A percentile compares a stretch with the other conserved stretches of the same genome.
These are phyloP conservation scores for Phytophthora parvispora DNA, from an alignment of 352 stramenopile genomes.

Conservation along the genomic window DNA sequence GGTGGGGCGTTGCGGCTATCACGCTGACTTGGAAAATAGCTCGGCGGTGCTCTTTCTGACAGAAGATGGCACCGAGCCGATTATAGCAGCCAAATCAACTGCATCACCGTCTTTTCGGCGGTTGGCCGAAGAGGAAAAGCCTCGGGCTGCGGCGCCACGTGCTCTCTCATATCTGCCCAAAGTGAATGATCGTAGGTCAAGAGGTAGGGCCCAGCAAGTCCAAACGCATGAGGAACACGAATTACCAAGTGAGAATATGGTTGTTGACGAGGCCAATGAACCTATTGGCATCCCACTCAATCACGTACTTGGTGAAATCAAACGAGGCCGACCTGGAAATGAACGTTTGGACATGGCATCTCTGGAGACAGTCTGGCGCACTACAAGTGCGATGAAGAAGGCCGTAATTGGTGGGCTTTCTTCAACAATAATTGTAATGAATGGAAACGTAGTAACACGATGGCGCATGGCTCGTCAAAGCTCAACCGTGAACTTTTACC, in stretches of 20 bases:
- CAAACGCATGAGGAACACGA: not conserved
- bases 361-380: constrained; percentile 25
- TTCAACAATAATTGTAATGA: not conserved
- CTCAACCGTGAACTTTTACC: constrained; percentile 17
- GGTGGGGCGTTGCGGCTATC: constrained; percentile 41
- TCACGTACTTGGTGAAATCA: constrained; percentile 24
- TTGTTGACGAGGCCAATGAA: constrained; percentile 1
- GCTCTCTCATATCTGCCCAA: constrained; percentile 8
- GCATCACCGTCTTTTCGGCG: constrained; percentile 14
- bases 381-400: constrained; percentile 11
- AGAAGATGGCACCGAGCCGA: constrained; percentile 28
- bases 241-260: not conserved
- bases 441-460: constrained; percentile 10
- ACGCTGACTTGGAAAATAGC: constrained; percentile 32
- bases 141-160: not conserved
- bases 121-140: not conserved
- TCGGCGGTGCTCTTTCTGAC: constrained; percentile 32
- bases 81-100: constrained; percentile 16
- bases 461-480: constrained; percentile 33
- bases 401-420: constrained; percentile 25
- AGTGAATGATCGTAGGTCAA: not conserved
- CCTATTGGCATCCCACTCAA: constrained; percentile 15
- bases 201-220: not conserved
- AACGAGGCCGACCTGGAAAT: not conserved
- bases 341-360: constrained; percentile 19